phyloP scores from a whole-genome alignment of 202 grass and related monocot species.

The Panicum hallii region DNA sequence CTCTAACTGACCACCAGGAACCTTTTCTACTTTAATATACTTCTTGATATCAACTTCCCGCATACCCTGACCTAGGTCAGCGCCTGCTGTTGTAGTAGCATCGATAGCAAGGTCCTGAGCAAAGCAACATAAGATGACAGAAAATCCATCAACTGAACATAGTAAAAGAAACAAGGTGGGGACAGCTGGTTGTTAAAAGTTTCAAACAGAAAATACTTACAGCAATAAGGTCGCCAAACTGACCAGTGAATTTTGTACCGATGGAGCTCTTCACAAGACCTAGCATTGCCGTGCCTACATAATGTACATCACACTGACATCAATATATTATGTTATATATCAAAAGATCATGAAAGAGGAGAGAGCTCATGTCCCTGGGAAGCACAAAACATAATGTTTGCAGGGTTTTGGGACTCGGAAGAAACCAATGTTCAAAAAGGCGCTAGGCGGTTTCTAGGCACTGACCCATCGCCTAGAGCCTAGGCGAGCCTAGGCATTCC shows the following conservation, averaged over 20 bases:
- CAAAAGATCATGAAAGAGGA: slow-evolving; percentile 4
- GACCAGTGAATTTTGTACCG: slow-evolving; percentile 97
- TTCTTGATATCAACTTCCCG: slow-evolving; percentile 98
- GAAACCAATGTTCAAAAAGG: not conserved
- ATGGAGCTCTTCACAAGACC: slow-evolving; percentile 92
- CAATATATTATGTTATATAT: slow-evolving; percentile 13
- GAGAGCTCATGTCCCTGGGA: not conserved
- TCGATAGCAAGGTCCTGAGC: slow-evolving; percentile 97
- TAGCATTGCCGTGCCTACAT: slow-evolving; percentile 65
- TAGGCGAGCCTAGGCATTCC: no score
- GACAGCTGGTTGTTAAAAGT: slow-evolving; percentile 11
- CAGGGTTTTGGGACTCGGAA: not conserved
- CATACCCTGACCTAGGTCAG: slow-evolving; percentile 95
- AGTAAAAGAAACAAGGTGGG: not conserved
- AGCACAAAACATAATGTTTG: not conserved
- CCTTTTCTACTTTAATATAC: slow-evolving; percentile 98
- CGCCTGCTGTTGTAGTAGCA: slow-evolving; percentile 90
- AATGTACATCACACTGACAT: slow-evolving; percentile 24
- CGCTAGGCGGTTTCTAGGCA: no score
- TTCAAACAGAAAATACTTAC: slow-evolving; percentile 58
- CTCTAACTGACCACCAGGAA: slow-evolving; percentile 95
- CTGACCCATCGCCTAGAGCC: no score
- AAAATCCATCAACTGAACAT: slow-evolving; percentile 27
- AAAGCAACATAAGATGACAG: slow-evolving; percentile 33
- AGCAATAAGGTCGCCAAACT: slow-evolving; percentile 95